Conservation (phyloP, 2,329 filamentous ascomycete genomes). For the Drechslerella coelobrocha region DNA sequence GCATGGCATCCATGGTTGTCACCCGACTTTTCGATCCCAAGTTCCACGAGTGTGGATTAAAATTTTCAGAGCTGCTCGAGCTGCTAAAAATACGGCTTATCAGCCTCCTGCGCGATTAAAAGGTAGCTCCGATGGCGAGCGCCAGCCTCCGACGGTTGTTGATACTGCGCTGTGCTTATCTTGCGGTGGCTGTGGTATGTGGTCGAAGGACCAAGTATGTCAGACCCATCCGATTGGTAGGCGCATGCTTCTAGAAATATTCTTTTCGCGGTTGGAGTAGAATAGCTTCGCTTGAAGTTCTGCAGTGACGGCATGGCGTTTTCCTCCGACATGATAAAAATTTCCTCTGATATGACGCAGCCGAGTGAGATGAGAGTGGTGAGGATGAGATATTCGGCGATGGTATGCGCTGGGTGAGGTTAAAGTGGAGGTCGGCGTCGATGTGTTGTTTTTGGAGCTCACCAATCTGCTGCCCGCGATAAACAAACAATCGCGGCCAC, state of each 20-base stretch:
- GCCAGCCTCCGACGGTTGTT: constrained; percentile 8
- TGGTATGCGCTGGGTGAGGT: no score
- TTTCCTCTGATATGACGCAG: neutral
- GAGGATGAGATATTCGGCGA: neutral
- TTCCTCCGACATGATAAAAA: neutral
- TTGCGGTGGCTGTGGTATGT: constrained; percentile 8
- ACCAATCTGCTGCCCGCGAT: neutral
- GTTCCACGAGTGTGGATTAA: constrained; percentile 30
- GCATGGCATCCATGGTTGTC: constrained; percentile 44
- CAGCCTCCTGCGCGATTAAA: constrained; percentile 41
- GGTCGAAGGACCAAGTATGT: neutral
- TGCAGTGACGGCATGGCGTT: neutral
- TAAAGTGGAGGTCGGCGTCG: neutral
- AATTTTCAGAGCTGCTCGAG: constrained; percentile 16
- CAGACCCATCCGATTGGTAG: neutral
- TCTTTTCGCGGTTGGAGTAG: neutral
- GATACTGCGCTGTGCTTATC: constrained; percentile 3
- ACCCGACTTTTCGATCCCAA: constrained; percentile 26
- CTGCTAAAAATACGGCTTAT: constrained; percentile 49
- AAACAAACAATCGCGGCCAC: no score
- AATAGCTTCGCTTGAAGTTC: neutral
- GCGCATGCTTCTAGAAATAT: constrained; percentile 4
- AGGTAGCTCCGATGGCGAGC: constrained; percentile 23
- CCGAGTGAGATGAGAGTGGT: neutral
- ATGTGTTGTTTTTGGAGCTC: constrained; percentile 1